Conservation (phyloP, 805 yeast genomes). For the Ascoidea rubescens region DNA sequence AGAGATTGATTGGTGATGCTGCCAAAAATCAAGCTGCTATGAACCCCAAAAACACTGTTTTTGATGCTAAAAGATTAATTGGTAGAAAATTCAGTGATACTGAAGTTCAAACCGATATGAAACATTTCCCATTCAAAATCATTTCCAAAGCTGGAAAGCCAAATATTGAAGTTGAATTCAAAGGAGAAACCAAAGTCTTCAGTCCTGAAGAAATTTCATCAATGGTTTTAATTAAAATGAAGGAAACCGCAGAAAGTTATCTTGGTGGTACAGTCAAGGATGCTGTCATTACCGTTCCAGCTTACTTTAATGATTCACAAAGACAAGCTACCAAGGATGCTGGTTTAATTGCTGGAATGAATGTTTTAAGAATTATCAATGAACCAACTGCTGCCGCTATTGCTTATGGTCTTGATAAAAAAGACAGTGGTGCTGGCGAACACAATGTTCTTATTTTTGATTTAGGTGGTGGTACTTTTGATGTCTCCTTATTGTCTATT, state of each 20-base stretch:
- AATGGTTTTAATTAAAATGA: conserved; percentile 84
- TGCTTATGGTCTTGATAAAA: conserved; percentile 86
- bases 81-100: conserved; percentile 88
- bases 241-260: conserved; percentile 73
- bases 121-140: conserved; percentile 83
- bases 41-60: conserved; percentile 83
- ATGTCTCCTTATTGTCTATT: conserved; percentile 85
- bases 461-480: conserved; percentile 98
- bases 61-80: conserved; percentile 85
- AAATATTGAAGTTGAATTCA: conserved; percentile 65
- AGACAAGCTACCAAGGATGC: conserved; percentile 88
- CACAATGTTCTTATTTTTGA: conserved; percentile 88
- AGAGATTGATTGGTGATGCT: conserved; percentile 91
- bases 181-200: conserved; percentile 76
- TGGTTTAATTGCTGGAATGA: conserved; percentile 75
- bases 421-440: conserved; percentile 59
- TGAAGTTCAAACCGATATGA: conserved; percentile 61
- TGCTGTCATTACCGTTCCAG: conserved; percentile 81
- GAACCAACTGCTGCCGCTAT: conserved; percentile 96
- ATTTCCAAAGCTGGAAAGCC: conserved; percentile 78
- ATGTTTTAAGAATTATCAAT: conserved; percentile 74
- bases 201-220: conserved; percentile 93
- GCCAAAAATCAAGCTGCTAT: conserved; percentile 96
- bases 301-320: conserved; percentile 80
- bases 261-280: conserved; percentile 68